These are phyloP conservation scores for Hypoxylon intermedium DNA, from an alignment of 495 filamentous ascomycete genomes.

Conservation along the genomic window DNA sequence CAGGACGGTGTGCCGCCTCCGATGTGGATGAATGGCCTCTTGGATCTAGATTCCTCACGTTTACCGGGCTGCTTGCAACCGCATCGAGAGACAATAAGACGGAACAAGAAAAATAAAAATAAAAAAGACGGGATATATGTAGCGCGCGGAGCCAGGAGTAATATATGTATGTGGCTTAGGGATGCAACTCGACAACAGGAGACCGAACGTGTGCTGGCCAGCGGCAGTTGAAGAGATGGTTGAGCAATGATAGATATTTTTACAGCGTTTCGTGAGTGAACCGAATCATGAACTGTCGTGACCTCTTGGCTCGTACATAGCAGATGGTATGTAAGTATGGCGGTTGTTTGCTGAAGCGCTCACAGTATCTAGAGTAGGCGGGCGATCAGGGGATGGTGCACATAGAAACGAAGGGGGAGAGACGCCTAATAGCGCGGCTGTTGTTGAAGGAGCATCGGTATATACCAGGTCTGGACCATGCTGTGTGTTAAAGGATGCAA, in stretches of 20 bases:
- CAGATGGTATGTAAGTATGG: too few species aligned
- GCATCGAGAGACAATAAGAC: neutral
- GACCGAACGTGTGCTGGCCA: constrained; percentile 31
- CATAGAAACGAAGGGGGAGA: neutral
- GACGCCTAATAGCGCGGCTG: constrained; percentile 37
- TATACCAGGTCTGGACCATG: constrained; percentile 30
- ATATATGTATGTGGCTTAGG: neutral
- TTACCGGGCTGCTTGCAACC: constrained; percentile 5
- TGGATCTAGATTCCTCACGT: neutral
- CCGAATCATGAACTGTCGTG: constrained; percentile 6
- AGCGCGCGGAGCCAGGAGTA: neutral
- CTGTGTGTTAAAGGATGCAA: constrained; percentile 32
- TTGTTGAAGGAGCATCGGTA: constrained; percentile 20
- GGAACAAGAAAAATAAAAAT: neutral
- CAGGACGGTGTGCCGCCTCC: neutral
- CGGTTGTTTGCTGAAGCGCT: too few species aligned
- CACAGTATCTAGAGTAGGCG: neutral
- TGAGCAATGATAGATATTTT: neutral
- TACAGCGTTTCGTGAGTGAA: constrained; percentile 16
- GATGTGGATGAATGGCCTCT: constrained; percentile 3
- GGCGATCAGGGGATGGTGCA: neutral
- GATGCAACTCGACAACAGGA: neutral
- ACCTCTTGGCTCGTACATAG: constrained; percentile 12
- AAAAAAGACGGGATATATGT: neutral
- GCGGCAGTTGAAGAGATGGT: neutral